Conservation (phyloP, 148 eudicot genomes). For the Suaeda aralocaspica region DNA sequence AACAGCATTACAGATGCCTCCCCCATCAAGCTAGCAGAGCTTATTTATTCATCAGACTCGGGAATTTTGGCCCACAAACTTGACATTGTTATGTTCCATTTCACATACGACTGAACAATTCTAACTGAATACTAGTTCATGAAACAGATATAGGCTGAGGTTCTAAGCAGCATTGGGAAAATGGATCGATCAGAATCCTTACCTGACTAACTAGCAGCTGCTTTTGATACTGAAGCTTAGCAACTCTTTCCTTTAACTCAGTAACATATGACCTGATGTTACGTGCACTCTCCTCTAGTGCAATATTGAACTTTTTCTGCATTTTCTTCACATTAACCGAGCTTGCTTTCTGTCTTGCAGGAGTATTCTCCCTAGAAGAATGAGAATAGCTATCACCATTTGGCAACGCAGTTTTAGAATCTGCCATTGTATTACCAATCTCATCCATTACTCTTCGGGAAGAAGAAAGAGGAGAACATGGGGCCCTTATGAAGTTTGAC, state of each 20-base stretch:
- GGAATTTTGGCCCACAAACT: no score
- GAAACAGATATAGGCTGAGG: no score
- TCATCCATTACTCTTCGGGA: conserved; percentile 59
- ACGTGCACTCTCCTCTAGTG: conserved; percentile 81
- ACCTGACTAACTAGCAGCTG: conserved; percentile 98
- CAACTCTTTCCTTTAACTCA: conserved; percentile 88
- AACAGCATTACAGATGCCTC: no score
- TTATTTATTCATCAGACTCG: no score
- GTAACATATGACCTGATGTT: conserved; percentile 84
- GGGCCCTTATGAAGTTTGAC: conserved; percentile 68
- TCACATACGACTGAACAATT: no score
- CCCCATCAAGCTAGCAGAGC: no score
- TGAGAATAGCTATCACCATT: conserved; percentile 29
- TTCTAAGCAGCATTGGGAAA: neutral
- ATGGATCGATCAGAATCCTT: conserved; percentile 9
- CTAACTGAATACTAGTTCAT: no score
- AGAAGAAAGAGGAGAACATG: conserved; percentile 75
- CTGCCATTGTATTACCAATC: conserved; percentile 58
- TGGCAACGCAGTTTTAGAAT: conserved; percentile 22
- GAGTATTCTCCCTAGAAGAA: conserved; percentile 56
- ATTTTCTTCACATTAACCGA: conserved; percentile 75
- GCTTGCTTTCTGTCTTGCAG: conserved; percentile 43
- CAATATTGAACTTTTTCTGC: conserved; percentile 81
- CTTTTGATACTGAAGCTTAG: conserved; percentile 96
- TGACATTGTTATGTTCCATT: no score